A percentile compares a stretch with the other conserved stretches of the same genome.
Evolutionary conservation across 164 flowering plant genomes (phyloP).

Genomic region (Santalum album): DNA sequence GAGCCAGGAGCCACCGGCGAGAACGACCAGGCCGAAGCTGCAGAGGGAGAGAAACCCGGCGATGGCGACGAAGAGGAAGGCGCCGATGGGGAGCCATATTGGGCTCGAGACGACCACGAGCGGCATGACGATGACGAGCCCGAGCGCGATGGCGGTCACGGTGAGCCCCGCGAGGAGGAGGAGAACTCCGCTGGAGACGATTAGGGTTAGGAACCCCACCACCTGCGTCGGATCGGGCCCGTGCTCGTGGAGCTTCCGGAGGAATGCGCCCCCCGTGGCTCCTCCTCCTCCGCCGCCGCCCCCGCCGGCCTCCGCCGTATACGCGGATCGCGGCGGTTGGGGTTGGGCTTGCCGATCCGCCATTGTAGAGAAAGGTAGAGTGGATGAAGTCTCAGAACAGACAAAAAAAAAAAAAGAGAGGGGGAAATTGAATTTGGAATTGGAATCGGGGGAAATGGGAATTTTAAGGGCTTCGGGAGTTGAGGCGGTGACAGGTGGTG

Average conservation of each 20-base stretch:
- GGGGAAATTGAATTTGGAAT: no score
- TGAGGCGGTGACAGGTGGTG: no score
- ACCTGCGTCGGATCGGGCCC: conserved; percentile 54
- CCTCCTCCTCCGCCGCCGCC: neutral
- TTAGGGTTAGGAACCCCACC: conserved; percentile 51
- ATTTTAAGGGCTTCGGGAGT: no score
- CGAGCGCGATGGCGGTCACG: conserved; percentile 45
- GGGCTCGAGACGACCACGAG: conserved; percentile 65
- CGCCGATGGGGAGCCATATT: conserved; percentile 62
- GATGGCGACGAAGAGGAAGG: conserved; percentile 29
- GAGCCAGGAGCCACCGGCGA: conserved; percentile 51
- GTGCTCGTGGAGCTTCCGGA: conserved; percentile 33
- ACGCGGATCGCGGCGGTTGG: no score
- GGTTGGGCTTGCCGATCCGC: no score
- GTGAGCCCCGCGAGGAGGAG: conserved; percentile 67
- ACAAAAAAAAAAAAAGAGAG: no score
- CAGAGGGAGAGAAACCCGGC: conserved; percentile 38
- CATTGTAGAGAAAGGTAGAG: no score
- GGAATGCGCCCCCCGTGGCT: conserved; percentile 13
- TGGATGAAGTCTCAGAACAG: no score
- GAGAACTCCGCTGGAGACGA: conserved; percentile 46
- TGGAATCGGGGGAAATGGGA: no score
- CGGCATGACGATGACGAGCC: conserved; percentile 54
- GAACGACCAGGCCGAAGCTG: conserved; percentile 32
- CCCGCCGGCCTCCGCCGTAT: conserved; percentile 1